These are phyloP conservation scores for Ophiostoma pallidulum DNA, from an alignment of 2,329 filamentous ascomycete species.

Conservation along the genomic window DNA sequence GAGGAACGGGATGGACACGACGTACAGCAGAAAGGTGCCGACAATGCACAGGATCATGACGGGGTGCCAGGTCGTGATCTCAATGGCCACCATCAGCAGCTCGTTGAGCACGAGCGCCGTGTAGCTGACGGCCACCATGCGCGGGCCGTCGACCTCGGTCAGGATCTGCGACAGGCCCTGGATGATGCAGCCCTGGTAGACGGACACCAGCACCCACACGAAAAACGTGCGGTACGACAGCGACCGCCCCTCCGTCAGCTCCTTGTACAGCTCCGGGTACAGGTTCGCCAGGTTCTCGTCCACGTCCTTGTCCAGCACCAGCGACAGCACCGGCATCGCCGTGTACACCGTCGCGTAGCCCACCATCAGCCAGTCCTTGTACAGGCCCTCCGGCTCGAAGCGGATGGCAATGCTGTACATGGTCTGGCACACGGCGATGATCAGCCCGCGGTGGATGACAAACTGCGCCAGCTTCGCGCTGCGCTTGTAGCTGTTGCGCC, in stretches of 20 bases:
- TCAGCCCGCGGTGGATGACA: constrained; percentile 92
- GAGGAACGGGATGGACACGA: constrained; percentile 76
- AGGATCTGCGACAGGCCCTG: constrained; percentile 89
- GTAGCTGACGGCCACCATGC: constrained; percentile 85
- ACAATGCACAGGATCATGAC: constrained; percentile 80
- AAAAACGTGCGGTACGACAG: constrained; percentile 93
- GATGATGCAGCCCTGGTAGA: constrained; percentile 93
- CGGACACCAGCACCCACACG: constrained; percentile 86
- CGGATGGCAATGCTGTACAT: constrained; percentile 91
- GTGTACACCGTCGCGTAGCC: constrained; percentile 97
- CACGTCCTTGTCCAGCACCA: constrained; percentile 91
- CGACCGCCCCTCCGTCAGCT: constrained; percentile 79
- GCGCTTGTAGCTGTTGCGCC: constrained; percentile 92
- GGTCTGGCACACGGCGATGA: constrained; percentile 92
- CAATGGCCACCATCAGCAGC: constrained; percentile 91
- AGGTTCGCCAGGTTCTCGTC: constrained; percentile 88
- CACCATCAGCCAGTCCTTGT: constrained; percentile 93
- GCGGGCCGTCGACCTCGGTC: constrained; percentile 61
- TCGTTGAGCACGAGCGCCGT: constrained; percentile 90
- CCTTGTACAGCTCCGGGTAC: constrained; percentile 96
- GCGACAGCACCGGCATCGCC: constrained; percentile 81
- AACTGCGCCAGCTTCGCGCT: constrained; percentile 94
- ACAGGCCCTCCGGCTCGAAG: constrained; percentile 89
- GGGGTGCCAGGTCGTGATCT: constrained; percentile 94
- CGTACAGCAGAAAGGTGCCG: constrained; percentile 72